Conservation (phyloP, 23 red algal genomes). For the Gracilaria gracilis region DNA sequence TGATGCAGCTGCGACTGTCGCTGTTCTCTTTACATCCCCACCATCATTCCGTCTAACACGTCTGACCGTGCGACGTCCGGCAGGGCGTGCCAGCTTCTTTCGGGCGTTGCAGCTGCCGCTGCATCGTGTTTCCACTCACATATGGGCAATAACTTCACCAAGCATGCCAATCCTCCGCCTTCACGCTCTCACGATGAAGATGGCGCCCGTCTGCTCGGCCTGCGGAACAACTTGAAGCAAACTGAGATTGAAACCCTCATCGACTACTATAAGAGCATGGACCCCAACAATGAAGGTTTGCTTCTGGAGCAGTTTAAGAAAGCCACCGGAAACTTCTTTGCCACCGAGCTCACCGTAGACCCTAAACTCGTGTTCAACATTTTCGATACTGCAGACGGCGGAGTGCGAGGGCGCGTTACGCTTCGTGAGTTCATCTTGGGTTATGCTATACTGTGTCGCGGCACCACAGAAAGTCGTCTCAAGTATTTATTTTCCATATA, state of each 20-base stretch:
- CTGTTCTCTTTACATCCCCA: too few relatives aligned
- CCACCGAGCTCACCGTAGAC: conserved; percentile 56
- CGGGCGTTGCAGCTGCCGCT: background rate
- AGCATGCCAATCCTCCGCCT: conserved; percentile 4
- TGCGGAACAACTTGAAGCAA: conserved; percentile 61
- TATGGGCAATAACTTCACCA: conserved; percentile 29
- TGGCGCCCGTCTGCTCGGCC: conserved; percentile 37
- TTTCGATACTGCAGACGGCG: conserved; percentile 68
- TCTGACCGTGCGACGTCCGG: background rate
- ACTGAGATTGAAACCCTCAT: conserved; percentile 56
- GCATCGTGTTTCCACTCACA: background rate
- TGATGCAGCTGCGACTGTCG: too few relatives aligned
- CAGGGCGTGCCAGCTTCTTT: background rate
- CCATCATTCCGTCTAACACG: background rate
- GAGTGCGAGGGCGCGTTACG: conserved; percentile 49
- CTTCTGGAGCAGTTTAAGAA: conserved; percentile 65
- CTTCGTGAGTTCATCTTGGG: conserved; percentile 86
- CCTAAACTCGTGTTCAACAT: conserved; percentile 71
- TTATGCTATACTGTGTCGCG: conserved; percentile 83
- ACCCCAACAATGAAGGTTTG: conserved; percentile 62
- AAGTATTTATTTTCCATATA: conserved; percentile 85
- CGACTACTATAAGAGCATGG: conserved; percentile 53
- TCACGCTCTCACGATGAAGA: conserved; percentile 27
- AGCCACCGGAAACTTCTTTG: conserved; percentile 60
- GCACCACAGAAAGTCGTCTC: conserved; percentile 65